These are phyloP conservation scores for Mariannaea sp. DNA, from an alignment of 2,329 filamentous ascomycete genomes.

Conservation along the genomic window DNA sequence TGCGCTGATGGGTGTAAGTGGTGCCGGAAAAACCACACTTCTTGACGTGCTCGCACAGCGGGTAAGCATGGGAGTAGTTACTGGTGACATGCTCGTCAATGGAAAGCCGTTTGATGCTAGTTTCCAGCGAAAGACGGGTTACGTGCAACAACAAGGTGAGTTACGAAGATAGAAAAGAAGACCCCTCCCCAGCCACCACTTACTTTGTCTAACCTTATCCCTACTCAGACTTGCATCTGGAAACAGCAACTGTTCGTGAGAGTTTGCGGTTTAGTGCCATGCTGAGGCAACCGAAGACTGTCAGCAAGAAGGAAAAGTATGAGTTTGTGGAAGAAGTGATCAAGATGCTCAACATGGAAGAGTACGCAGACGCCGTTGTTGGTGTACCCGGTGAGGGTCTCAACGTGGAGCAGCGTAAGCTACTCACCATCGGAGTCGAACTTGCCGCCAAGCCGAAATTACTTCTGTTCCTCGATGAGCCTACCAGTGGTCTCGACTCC, in stretches of 20 bases:
- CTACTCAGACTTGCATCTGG: slow-evolving; percentile 56
- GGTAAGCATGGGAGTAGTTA: slow-evolving; percentile 65
- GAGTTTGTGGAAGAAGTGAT: slow-evolving; percentile 68
- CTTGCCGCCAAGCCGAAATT: slow-evolving; percentile 61
- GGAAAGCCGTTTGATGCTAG: slow-evolving; percentile 59
- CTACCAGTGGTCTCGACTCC: slow-evolving; percentile 65
- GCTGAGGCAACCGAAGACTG: slow-evolving; percentile 59
- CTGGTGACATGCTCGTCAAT: slow-evolving; percentile 69
- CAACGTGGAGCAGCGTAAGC: slow-evolving; percentile 66
- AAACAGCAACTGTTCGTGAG: slow-evolving; percentile 60
- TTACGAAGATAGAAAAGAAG: neutral
- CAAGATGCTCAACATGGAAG: slow-evolving; percentile 68
- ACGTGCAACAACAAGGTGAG: slow-evolving; percentile 67
- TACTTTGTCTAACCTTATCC: slow-evolving; percentile 9
- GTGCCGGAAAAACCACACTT: slow-evolving; percentile 51
- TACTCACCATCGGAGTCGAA: slow-evolving; percentile 66
- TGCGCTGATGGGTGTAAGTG: slow-evolving; percentile 70
- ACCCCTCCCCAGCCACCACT: neutral
- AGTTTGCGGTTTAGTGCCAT: slow-evolving; percentile 60
- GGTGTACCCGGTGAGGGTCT: slow-evolving; percentile 65
- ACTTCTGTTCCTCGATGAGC: slow-evolving; percentile 66
- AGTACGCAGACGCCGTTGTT: slow-evolving; percentile 69
- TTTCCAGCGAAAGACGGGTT: slow-evolving; percentile 69
- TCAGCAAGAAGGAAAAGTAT: slow-evolving; percentile 62
- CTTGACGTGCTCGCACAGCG: slow-evolving; percentile 52